Evolutionary conservation across 2,329 filamentous ascomycete genomes (phyloP), one percentile per base, ranked within the genome.

Genomic region (Stylonectria norvegica): DNA sequence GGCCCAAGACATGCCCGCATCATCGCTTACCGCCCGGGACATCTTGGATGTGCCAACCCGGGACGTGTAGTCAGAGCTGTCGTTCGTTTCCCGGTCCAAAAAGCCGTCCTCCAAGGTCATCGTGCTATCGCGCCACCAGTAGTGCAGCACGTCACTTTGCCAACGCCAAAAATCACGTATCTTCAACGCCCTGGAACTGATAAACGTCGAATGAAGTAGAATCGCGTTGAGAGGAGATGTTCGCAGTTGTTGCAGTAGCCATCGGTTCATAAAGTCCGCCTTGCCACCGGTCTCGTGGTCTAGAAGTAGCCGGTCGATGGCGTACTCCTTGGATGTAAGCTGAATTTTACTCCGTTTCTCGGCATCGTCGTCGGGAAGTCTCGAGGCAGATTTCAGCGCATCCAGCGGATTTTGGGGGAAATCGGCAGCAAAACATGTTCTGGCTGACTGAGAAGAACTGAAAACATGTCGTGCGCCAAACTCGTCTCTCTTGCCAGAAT

Each of bases 161-260:
- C 65, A 68, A 12, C 56, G 57, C 47, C 50, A 51, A 20, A 47
- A 37, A 28, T 68, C 61, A 5, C 55, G 52, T n/a, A 68, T 65
- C 20, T 55, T 53, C 9, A 67, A 49, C 8, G 50, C 52, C 5
- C 49, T 45, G 32, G 45, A 57, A 22, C 47, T 52, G 31, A 50
- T 45, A 40, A 65, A 65, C 3, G 52, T 58, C 6, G 52, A 54
- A 43, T 70, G 67, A 6, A 78, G 60, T 3, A 71, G 52, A 40
- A 68, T 59, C 1, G 62, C 71, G 43, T 73, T 68, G 40, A 76
- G 52, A 0, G 71, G 62, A 3, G 70, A 73, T 11, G 63, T 59
- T 23, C 72, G 67, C 28, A 79, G 62, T 29, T 70, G 68, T 34
- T 78, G 71, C 10, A 78, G 62, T 3, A 79, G 58, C 75, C 76